These are phyloP conservation scores for Eucalyptus victrix DNA, from an alignment of 345 rosid species.

Conservation along the genomic window DNA sequence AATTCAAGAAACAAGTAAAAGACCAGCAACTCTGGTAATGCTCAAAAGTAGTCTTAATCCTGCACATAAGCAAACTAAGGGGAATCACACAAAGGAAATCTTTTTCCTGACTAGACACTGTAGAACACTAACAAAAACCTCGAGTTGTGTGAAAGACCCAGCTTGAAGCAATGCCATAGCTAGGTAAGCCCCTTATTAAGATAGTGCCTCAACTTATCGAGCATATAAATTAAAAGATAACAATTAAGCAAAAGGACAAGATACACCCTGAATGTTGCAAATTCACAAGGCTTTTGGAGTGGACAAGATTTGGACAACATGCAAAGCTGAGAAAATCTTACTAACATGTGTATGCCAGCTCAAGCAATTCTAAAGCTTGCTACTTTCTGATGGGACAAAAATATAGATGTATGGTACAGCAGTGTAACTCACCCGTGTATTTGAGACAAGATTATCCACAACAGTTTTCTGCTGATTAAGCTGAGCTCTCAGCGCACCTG, in stretches of 20 bases:
- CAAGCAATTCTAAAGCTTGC: background rate
- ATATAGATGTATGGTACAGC: background rate
- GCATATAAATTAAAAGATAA: background rate
- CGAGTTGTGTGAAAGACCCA: background rate
- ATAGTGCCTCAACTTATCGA: background rate
- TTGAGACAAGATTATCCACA: conserved; percentile 69
- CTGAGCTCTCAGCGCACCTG: conserved; percentile 46
- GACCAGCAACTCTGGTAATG: background rate
- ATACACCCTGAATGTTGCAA: background rate
- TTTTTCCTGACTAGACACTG: background rate
- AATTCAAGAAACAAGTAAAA: background rate
- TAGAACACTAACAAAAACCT: background rate
- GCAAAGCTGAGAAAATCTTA: background rate
- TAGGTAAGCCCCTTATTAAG: background rate
- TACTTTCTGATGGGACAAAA: background rate
- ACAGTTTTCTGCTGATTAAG: conserved; percentile 61
- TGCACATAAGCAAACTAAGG: background rate
- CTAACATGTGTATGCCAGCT: background rate
- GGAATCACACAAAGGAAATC: background rate
- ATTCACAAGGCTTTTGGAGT: background rate
- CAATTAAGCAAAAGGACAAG: background rate
- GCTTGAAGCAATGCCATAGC: background rate
- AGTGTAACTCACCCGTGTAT: conserved; percentile 39
- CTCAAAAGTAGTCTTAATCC: background rate
- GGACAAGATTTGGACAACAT: background rate